Evolutionary conservation across 345 rosid species (phyloP).

Genomic region (Hypericum androsaemum): DNA sequence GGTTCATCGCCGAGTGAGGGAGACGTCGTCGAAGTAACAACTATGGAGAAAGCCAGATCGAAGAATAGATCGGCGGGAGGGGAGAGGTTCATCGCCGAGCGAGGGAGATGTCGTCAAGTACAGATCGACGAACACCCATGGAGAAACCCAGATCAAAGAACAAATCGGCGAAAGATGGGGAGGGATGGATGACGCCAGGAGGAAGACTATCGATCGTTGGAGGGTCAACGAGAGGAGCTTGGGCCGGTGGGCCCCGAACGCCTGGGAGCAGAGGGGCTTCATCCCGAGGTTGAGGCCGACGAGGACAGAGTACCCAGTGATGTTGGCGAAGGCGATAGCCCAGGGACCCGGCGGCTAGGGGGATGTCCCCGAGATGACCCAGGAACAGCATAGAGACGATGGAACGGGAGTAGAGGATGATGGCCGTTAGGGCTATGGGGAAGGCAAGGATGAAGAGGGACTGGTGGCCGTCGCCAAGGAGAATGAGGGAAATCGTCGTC

Average conservation of each 20-base stretch:
- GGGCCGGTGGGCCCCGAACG: constrained; percentile 63
- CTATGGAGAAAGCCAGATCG: too few relatives aligned
- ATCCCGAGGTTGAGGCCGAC: constrained; percentile 86
- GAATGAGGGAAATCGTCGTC: too few relatives aligned
- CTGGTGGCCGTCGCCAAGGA: too few relatives aligned
- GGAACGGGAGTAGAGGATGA: constrained; percentile 83
- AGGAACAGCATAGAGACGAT: constrained; percentile 84
- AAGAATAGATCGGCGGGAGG: too few relatives aligned
- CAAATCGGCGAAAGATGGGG: too few relatives aligned
- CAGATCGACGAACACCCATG: too few relatives aligned
- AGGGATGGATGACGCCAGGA: constrained; percentile 52
- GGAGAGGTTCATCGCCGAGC: too few relatives aligned
- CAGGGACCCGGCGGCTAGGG: constrained; percentile 13
- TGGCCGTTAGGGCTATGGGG: constrained; percentile 72
- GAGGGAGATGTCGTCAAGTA: too few relatives aligned
- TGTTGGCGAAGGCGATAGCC: constrained; percentile 83
- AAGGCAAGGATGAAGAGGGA: constrained; percentile 64
- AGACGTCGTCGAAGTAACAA: too few relatives aligned
- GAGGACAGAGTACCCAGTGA: constrained; percentile 78
- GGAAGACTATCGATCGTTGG: constrained; percentile 55
- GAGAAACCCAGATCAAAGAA: too few relatives aligned
- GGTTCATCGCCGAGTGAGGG: too few relatives aligned
- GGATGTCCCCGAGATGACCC: constrained; percentile 67
- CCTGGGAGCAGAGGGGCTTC: constrained; percentile 88
- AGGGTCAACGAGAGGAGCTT: constrained; percentile 48